Evolutionary conservation across 352 stramenopile species (phyloP), one percentile per base, ranked within the genome.

Genomic region (Pythium phragmitis): DNA sequence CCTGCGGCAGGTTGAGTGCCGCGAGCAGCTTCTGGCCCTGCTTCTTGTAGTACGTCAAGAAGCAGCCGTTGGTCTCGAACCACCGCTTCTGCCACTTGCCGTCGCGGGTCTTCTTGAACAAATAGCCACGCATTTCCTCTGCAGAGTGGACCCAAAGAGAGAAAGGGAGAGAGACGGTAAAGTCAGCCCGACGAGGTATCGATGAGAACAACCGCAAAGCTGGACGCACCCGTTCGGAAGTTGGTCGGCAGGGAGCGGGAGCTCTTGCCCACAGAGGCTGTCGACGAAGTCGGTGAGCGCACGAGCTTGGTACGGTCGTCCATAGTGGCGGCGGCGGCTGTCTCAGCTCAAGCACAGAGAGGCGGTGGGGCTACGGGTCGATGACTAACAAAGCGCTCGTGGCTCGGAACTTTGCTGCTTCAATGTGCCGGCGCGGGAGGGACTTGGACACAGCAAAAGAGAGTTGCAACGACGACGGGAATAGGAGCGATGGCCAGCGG

Each of bases 1-100:
- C 92, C 65, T 98, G 92, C 33, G 92, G 92, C 65, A 98, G 65
- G 72, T 97, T 97, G 37, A 98, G 70, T 36, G 92, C 92, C 21
- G 92, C 92, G 28, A 98, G 74, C 36, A 99, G 80, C 79, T 99
- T 99, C 55, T 95, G 87, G 0, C 87, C 87, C 89, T 95, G 87
- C 89, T 93, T 93, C 81, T 99, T 99, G 80, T 99, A 99, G 82
- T 99, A 99, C 14, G 96, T 98, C 41, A 99, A 84, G 79, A 98
- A 98, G 73, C 97, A 97, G 50, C 96, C 96, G 70, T 99, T 98
- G 9, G 93, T 98, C 81, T 99, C 97, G 71, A 99, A 99, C 91
- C 95, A 99, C 58, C 97, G 88, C 76, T 97, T 98, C 73, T 99
- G 97, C 97, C 97, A 98, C 70, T 96, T 96, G 70, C 90, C 91